phyloP scores from a whole-genome alignment of 768 basidiomycete species.

The Boletus sensibilis region DNA sequence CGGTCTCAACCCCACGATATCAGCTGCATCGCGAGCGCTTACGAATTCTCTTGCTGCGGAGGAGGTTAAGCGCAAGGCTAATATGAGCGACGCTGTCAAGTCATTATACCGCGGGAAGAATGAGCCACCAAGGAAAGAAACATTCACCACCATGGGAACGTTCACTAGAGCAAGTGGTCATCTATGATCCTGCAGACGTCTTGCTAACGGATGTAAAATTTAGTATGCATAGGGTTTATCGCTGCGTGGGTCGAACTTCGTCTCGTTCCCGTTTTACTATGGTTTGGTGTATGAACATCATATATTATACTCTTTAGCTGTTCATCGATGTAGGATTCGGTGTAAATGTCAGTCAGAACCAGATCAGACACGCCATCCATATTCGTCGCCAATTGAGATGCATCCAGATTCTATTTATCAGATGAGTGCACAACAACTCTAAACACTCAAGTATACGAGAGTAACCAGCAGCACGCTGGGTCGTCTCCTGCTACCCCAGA shows the following conservation, averaged over 20 bases:
- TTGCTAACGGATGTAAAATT: slow-evolving; percentile 3
- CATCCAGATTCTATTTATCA: not conserved
- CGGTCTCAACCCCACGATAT: slow-evolving; percentile 46
- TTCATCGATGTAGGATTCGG: not conserved
- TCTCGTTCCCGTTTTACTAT: not conserved
- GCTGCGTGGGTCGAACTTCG: not conserved
- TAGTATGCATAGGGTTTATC: slow-evolving; percentile 22
- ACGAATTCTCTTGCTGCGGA: slow-evolving; percentile 71
- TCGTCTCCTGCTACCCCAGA: not conserved
- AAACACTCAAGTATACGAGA: not conserved
- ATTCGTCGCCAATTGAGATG: not conserved
- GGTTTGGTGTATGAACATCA: slow-evolving; percentile 12
- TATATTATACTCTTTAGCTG: not conserved
- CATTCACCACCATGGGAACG: slow-evolving; percentile 89
- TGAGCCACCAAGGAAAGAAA: slow-evolving; percentile 66
- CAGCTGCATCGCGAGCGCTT: slow-evolving; percentile 63
- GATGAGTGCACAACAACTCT: not conserved
- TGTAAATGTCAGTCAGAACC: not conserved
- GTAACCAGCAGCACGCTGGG: not conserved
- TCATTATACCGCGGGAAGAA: slow-evolving; percentile 64
- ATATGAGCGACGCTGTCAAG: slow-evolving; percentile 85
- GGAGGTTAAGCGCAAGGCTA: slow-evolving; percentile 78
- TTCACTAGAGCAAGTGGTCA: slow-evolving; percentile 76
- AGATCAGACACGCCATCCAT: not conserved
- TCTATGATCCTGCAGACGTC: not conserved